These are phyloP conservation scores for Crithidia sp. DNA, from an alignment of 208 protist genomes.

Conservation along the genomic window DNA sequence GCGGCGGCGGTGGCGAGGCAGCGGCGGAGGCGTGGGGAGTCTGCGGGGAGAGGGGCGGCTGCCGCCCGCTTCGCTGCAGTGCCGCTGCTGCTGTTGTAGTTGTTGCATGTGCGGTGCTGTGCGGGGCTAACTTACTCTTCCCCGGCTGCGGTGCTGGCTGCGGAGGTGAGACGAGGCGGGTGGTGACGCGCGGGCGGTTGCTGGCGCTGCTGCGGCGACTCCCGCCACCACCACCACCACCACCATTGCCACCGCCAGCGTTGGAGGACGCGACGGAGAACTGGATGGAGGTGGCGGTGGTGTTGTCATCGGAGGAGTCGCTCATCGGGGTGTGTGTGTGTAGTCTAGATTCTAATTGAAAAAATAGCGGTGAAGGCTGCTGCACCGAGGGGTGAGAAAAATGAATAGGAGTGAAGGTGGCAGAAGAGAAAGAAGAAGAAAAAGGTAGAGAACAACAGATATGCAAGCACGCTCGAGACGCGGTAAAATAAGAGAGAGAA, in stretches of 20 bases:
- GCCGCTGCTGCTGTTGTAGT: background rate
- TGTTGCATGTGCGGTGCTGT: background rate
- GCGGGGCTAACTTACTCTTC: background rate
- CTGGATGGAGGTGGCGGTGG: slow-evolving; percentile 27
- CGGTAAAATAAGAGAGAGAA: slow-evolving; percentile 3
- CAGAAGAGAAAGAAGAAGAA: slow-evolving; percentile 1
- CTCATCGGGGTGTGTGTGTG: slow-evolving; percentile 4
- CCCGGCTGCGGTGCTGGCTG: background rate
- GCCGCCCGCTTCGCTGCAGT: background rate
- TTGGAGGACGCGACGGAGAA: slow-evolving; percentile 28
- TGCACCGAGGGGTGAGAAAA: background rate
- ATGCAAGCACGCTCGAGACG: background rate
- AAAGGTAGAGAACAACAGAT: background rate
- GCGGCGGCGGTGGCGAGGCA: background rate
- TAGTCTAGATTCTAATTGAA: no score
- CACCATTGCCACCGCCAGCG: background rate
- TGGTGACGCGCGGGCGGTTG: background rate
- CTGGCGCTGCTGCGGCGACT: slow-evolving; percentile 9
- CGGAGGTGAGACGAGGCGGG: background rate
- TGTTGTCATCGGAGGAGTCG: slow-evolving; percentile 7
- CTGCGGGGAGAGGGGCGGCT: slow-evolving; percentile 5
- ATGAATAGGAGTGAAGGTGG: background rate
- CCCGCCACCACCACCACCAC: slow-evolving; percentile 3
- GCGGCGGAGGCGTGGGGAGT: no score
- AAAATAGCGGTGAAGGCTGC: no score